Base-by-base conservation (phyloP, 2,329 filamentous ascomycete species). In the Colletotrichum tanaceti region DNA sequence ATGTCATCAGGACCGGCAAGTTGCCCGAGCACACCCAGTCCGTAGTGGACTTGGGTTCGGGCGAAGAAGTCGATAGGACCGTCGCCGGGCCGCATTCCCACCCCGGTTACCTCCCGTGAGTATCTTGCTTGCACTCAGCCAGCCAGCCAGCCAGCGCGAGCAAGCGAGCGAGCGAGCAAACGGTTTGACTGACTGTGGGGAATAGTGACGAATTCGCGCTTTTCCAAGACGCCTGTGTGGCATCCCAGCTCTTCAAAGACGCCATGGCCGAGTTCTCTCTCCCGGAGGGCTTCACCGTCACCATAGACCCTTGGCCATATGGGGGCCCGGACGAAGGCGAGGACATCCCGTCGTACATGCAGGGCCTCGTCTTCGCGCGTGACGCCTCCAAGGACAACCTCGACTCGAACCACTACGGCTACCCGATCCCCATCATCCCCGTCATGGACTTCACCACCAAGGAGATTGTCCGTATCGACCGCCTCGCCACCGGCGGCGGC, bases 261-360 rank as follows among this genome's bases (percentile, higher is more conserved):
- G 83, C 83, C 60, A 76, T 86, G 74, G 75, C 80, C 24, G 82
- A 85, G 71, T 83, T 86, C 60, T 72, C 74, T 4, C 74, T 86
- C 14, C 84, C 84, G 5, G 78, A 82, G 35, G 80, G 80, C 72
- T 83, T 84, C 59, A 71, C 74, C 43, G 73, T 84, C 58, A 78
- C 77, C 16, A 83, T 85, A 71, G 83, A 85, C 87, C 70, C 85
- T 0, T 93, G 90, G 90, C 92, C 92, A 44, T 94, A 93, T 71
- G 84, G 84, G 7, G 81, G 81, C 2, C 75, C 77, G 1, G 80
- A 82, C 63, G 74, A 74, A 4, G 78, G 80, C 5, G 80, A 82
- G 14, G 75, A 77, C 24, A 73, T 77, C 3, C 79, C 79, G 6
- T 80, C 83, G 18, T 81, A 80, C 61, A 84, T 86, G 80, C 83